phyloP scores from a whole-genome alignment of 73 alveolate genomes.

The Blepharisma stoltei region DNA sequence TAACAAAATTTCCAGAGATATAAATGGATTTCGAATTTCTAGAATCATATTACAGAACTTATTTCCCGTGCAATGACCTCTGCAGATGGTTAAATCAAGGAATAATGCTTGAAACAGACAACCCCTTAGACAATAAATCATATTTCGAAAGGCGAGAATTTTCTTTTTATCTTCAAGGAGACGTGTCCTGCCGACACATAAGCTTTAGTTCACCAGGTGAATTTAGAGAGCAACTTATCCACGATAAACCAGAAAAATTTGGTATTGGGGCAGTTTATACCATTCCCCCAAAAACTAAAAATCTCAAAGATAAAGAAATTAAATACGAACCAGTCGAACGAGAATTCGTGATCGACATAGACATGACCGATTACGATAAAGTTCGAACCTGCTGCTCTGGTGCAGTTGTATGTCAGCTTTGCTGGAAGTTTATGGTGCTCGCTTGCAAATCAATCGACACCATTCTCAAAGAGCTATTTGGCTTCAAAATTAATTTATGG shows the following conservation, averaged over 20 bases:
- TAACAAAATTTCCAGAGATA: too few species aligned
- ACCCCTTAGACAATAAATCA: too few species aligned
- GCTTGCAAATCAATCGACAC: slow-evolving; percentile 78
- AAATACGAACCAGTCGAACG: slow-evolving; percentile 49
- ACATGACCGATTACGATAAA: slow-evolving; percentile 96
- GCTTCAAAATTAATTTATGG: slow-evolving; percentile 80
- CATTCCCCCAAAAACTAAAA: slow-evolving; percentile 48
- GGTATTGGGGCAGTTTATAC: slow-evolving; percentile 97
- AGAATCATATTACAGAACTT: too few species aligned
- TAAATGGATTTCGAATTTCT: too few species aligned
- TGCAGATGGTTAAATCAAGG: too few species aligned
- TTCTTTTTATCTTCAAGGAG: slow-evolving; percentile 79
- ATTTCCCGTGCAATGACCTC: too few species aligned
- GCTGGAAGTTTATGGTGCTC: slow-evolving; percentile 90
- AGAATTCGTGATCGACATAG: slow-evolving; percentile 97
- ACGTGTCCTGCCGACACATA: slow-evolving; percentile 77
- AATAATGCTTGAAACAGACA: too few species aligned
- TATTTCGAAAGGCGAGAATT: slow-evolving; percentile 60
- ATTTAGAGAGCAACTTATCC: slow-evolving; percentile 57
- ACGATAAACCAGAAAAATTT: slow-evolving; percentile 73
- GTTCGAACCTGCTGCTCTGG: slow-evolving; percentile 96
- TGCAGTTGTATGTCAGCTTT: slow-evolving; percentile 89
- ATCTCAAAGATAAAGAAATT: slow-evolving; percentile 39
- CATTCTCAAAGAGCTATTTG: slow-evolving; percentile 86
- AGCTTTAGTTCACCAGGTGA: slow-evolving; percentile 70